These are phyloP conservation scores for Fusarium burgessii DNA, from an alignment of 2,329 filamentous ascomycete species.

Conservation along the genomic window DNA sequence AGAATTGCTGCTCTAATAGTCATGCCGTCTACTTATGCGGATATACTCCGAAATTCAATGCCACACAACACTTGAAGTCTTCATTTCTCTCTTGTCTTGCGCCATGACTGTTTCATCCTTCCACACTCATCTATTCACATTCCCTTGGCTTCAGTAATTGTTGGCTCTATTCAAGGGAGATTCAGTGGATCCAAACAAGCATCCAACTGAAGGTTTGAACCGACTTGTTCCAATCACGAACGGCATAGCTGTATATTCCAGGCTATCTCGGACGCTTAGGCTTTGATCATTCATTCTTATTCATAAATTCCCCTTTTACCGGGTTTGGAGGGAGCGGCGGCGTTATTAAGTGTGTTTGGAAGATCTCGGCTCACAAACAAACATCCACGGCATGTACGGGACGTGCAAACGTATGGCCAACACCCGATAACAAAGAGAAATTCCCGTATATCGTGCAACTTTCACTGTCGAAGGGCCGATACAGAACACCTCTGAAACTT, in stretches of 20 bases:
- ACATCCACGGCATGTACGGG: background rate
- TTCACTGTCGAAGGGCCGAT: constrained; percentile 3
- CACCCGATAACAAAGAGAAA: constrained; percentile 36
- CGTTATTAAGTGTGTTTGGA: background rate
- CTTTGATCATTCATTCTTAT: background rate
- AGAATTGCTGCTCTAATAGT: background rate
- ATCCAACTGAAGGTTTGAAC: background rate
- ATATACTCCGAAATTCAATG: background rate
- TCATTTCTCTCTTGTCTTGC: background rate
- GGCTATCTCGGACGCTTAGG: background rate
- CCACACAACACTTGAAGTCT: background rate
- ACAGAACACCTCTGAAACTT: background rate
- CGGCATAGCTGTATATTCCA: background rate
- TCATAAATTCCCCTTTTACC: background rate
- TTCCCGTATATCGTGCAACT: constrained; percentile 15
- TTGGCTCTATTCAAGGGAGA: constrained; percentile 2
- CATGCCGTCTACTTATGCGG: background rate
- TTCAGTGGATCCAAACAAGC: background rate
- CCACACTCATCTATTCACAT: background rate
- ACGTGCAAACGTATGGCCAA: constrained; percentile 36
- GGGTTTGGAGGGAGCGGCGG: background rate
- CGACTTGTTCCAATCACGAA: background rate
- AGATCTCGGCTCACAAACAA: background rate
- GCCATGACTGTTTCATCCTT: background rate
- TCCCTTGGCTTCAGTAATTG: background rate